A percentile compares a stretch with the other conserved stretches of the same genome.
Conservation (phyloP, 1,284 basidiomycete genomes). For the Salmacisia buchloeana region DNA sequence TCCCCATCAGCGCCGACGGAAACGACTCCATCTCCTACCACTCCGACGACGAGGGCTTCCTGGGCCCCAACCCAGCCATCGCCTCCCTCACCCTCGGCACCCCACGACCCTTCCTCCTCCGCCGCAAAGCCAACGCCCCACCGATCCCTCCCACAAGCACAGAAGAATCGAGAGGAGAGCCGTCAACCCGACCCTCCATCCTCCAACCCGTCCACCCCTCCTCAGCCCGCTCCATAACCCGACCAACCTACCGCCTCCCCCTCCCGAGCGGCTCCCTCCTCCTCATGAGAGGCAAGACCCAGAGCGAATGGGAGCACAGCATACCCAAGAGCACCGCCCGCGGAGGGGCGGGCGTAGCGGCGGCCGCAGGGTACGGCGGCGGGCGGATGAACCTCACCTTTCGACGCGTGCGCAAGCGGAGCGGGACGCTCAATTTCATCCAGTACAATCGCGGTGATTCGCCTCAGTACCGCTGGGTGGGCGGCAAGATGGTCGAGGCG, state of each 20-base stretch:
- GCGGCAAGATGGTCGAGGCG: conserved; percentile 6
- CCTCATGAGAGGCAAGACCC: conserved; percentile 52
- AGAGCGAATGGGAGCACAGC: conserved; percentile 51
- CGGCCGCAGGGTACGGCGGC: conserved; percentile 20
- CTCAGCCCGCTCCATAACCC: background rate
- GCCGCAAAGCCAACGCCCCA: conserved; percentile 40
- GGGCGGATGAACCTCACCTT: conserved; percentile 53
- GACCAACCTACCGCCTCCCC: conserved; percentile 43
- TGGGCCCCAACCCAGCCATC: conserved; percentile 50
- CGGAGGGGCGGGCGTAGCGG: background rate
- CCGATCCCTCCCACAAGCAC: too few species aligned
- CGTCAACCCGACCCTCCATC: conserved; percentile 12
- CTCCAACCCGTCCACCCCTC: background rate
- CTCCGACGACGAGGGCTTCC: conserved; percentile 51
- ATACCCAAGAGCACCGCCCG: conserved; percentile 48
- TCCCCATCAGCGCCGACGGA: conserved; percentile 44
- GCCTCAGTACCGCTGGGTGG: conserved; percentile 16
- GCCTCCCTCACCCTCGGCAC: conserved; percentile 50
- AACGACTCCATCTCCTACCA: conserved; percentile 51
- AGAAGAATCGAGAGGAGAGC: background rate
- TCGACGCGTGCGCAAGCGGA: conserved; percentile 46
- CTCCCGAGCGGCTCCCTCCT: conserved; percentile 51
- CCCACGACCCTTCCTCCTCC: conserved; percentile 49
- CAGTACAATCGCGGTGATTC: conserved; percentile 25
- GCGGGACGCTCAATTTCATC: conserved; percentile 39